Base-by-base conservation (phyloP, 2,329 filamentous ascomycete genomes). In the Hirsutella thompsonii region DNA sequence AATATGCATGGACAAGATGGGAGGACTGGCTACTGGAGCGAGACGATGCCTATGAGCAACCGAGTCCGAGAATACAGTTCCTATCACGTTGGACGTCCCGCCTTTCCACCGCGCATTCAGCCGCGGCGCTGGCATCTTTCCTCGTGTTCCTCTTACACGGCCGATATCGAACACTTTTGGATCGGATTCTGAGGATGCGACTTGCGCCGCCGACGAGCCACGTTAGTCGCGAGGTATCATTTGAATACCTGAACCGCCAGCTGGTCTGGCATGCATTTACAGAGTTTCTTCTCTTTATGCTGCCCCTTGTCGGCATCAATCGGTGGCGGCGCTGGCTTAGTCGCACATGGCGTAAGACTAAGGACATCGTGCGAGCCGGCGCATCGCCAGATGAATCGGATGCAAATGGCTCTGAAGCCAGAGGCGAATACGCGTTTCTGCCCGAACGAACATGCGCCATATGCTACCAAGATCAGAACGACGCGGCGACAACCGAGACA, bases 211-310 rank as follows among this genome's bases (percentile, higher is more conserved):
- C 84, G 5, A 89, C 83, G 3, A 87, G 77, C 54, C 85, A 94
- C 56, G 83, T 93, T 47, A 86, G 79, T 56, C 76, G 90, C 26
- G 88, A 96, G 61, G 89, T 98, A 20, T 94, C 86, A 1, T 96
- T 98, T 57, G 92, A 98, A 63, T 96, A 95, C 55, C 76, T 96
- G 38, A 98, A 98, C 59, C 81, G 92, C 37, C 92, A 98, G 63
- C 77, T 98, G 10, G 92, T 98, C 30, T 98, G 92, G 92, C 92
- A 98, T 62, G 92, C 92, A n/a, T 94, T 98, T 54, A 98, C 92
- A 20, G 92, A 98, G 59, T 98, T 98, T 53, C 69, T 98, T n/a
- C 74, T 98, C 26, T 98, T 96, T 59, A 75, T 96, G 16, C 71
- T 98, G n/a, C 92, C 92, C 0, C 73, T 98, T n/a, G 84, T 98